Evolutionary conservation across 371 early-diverging fungal genomes (phyloP), one percentile per base, ranked within the genome.

Genomic region (Rhizopus microsporus): DNA sequence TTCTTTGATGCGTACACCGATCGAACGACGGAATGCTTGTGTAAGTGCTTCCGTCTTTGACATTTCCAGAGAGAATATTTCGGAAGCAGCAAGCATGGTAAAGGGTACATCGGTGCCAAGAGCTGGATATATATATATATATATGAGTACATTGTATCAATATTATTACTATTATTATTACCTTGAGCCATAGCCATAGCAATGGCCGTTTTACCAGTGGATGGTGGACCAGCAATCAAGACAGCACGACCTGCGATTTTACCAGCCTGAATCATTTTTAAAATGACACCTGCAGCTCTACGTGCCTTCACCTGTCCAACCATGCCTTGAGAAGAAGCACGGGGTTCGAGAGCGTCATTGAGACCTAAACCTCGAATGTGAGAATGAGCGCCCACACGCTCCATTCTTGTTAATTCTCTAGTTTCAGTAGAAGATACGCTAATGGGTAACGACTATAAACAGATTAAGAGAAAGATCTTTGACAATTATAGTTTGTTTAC

Each of bases 1-100:
- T 74, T 99, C 99, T 73, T 97, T 98, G 69, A 99, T 97, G 16
- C 97, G 81, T 8, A 99, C 92, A 50, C 95, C 98, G 62, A 99
- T 97, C 0, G 97, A 94, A 40, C 94, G 86, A 61, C 99, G 88
- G 71, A 99, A 95, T 1, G 97, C 98, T 82, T 99, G 99, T 8
- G 94, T 98, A 43, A 99, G 78, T 5, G 96, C 92, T 78, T 99
- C 99, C 13, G 98, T 97, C 69, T 99, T 99, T 60, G 94, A 93
- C 93, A 98, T 96, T 69, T 97, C 97, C 61, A 97, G 82, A 13
- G 97, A 97, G 62, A 96, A 97, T 55, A 99, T 94, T 74, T 99
- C 99, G 0, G 95, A 94, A 3, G 95, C 97, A 7, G 96, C 93
- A 59, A 99, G 77, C 86, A 90, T 89, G 30, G 97, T 99, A 67